Percentiles rank a stretch among this genome's conserved stretches.
These are phyloP conservation scores for Penicillium sp. DNA, from an alignment of 2,329 filamentous ascomycete species.

Conservation along the genomic window DNA sequence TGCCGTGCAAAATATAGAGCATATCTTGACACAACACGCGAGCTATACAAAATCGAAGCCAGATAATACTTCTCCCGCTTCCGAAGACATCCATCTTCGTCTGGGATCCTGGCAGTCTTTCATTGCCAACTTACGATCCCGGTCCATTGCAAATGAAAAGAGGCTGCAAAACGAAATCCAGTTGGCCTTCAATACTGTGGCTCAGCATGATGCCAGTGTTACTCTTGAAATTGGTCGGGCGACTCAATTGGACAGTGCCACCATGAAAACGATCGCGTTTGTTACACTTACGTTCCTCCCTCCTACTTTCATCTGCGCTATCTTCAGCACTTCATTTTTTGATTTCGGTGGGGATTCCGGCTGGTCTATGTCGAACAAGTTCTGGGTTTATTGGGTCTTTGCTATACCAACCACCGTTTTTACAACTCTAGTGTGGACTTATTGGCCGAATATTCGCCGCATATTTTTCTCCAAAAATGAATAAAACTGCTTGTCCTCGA, in stretches of 20 bases:
- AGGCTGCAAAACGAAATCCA: conserved; percentile 28
- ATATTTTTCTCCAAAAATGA: neutral
- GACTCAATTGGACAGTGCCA: conserved; percentile 38
- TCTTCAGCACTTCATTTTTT: conserved; percentile 32
- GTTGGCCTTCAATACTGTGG: conserved; percentile 27
- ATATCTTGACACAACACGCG: conserved; percentile 17
- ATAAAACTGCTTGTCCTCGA: neutral
- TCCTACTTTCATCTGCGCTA: conserved; percentile 42
- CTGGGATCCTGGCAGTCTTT: conserved; percentile 19
- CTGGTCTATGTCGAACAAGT: conserved; percentile 18
- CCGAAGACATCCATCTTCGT: conserved; percentile 15
- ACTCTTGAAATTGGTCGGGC: conserved; percentile 24
- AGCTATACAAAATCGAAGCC: conserved; percentile 1
- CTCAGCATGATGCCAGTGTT: conserved; percentile 21
- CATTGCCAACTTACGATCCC: conserved; percentile 17
- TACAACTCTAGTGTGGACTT: conserved; percentile 14
- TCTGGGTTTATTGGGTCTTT: conserved; percentile 29
- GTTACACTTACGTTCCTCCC: conserved; percentile 46
- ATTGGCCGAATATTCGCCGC: conserved; percentile 9
- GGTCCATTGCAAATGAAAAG: conserved; percentile 25
- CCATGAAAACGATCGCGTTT: conserved; percentile 47
- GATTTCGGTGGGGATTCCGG: conserved; percentile 16
- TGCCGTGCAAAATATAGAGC: conserved; percentile 17
- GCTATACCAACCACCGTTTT: conserved; percentile 20
- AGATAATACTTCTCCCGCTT: neutral